Evolutionary conservation across 2,329 filamentous ascomycete species (phyloP), one percentile per base, ranked within the genome.

Genomic region (Zarea fungicola): DNA sequence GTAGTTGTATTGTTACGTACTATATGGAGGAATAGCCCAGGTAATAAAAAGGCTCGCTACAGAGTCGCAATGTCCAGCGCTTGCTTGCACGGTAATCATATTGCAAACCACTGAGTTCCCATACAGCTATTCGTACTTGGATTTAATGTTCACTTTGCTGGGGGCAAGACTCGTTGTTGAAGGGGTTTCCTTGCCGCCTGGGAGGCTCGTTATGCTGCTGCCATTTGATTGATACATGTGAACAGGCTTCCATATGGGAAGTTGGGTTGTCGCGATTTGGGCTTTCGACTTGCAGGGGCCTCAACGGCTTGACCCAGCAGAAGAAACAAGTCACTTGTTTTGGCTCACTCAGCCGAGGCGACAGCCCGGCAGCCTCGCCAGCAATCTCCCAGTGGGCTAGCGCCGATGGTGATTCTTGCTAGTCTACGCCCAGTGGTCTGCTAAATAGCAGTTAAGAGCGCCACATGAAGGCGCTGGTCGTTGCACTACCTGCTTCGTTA

Each of bases 1-100:
- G 21, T 23, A 47, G 44, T 26, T 21, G n/a, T 21, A 40, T 26
- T 22, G 32, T 47, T 39, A 41, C 35, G 44, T 47, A 40, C 35
- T 23, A 18, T 28, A 32, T 19, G 35, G 23, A 13, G n/a, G n/a
- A n/a, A n/a, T n/a, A n/a, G n/a, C 35, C 19, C 19, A 16, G 32
- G 35, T 18, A 34, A 28, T 14, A n/a, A n/a, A n/a, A 26, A 28
- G 37, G 25, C n/a, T 42, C 9, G 34, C 7, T 42, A 9, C n/a
- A 21, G 25, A 42, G 7, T 41, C 13, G 23, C 44, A 40, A n/a
- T 29, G n/a, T n/a, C 25, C 32, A 36, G 26, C 19, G 16, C 37
- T 21, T 18, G 19, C 42, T 25, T 19, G n/a, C n/a, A n/a, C n/a
- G n/a, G n/a, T n/a, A n/a, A n/a, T n/a, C n/a, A n/a, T n/a, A n/a